Conservation (phyloP, 2,329 filamentous ascomycete genomes). For the Gaeumannomyces tritici region DNA sequence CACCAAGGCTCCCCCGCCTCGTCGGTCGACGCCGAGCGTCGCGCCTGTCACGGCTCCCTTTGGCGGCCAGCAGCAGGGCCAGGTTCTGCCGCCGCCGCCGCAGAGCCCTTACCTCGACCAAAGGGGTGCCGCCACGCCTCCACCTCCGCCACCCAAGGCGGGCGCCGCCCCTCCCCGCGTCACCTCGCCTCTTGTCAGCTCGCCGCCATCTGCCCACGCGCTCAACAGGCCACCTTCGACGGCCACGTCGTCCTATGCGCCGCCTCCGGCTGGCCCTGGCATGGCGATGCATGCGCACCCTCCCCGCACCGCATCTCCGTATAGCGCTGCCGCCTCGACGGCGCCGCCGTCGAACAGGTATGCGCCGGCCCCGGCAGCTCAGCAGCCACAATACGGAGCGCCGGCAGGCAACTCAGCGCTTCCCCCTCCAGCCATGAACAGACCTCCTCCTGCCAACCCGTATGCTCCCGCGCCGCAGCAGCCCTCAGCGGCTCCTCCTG, state of each 20-base stretch:
- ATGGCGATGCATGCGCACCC: constrained; percentile 44
- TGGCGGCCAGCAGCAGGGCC: constrained; percentile 48
- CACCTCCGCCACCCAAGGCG: constrained; percentile 71
- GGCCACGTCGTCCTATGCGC: constrained; percentile 55
- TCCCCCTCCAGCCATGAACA: constrained; percentile 30
- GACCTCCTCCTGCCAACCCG: constrained; percentile 35
- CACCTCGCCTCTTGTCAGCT: constrained; percentile 58
- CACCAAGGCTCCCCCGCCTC: constrained; percentile 59
- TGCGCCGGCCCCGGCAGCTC: constrained; percentile 54
- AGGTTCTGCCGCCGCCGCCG: constrained; percentile 46
- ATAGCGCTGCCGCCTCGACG: constrained; percentile 66
- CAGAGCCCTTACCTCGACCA: constrained; percentile 46
- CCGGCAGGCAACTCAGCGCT: constrained; percentile 25
- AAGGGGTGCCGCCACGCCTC: constrained; percentile 57
- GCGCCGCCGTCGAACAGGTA: constrained; percentile 68
- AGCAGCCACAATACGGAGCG: constrained; percentile 26
- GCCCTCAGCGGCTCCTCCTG: constrained; percentile 6
- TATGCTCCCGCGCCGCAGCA: constrained; percentile 32
- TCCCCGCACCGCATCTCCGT: constrained; percentile 72
- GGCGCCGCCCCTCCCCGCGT: constrained; percentile 60
- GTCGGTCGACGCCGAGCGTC: constrained; percentile 64
- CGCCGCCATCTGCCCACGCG: constrained; percentile 35
- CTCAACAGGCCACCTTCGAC: constrained; percentile 44
- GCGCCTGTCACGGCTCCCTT: constrained; percentile 69
- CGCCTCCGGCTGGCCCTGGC: constrained; percentile 34